Evolutionary conservation across 352 stramenopile genomes (phyloP).

Genomic region (Aphanomyces cochlioides): DNA sequence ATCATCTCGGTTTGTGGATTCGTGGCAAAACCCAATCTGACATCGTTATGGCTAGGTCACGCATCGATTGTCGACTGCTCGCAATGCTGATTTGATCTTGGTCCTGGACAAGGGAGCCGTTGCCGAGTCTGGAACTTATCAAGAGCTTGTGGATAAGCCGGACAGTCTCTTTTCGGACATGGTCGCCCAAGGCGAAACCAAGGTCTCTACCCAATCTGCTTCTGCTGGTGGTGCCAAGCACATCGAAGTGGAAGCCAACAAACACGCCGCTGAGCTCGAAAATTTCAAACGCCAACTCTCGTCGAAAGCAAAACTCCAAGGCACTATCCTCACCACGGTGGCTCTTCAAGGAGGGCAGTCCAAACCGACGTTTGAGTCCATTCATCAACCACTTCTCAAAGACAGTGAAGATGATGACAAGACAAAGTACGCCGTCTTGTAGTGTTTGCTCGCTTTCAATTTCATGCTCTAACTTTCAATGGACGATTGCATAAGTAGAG

Average conservation of each 20-base stretch:
- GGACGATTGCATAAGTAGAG: no score
- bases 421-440: conserved; percentile 1
- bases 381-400: not conserved
- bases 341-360: not conserved
- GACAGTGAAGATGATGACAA: not conserved
- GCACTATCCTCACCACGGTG: not conserved
- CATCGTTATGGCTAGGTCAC: conserved; percentile 40
- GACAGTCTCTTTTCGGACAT: conserved; percentile 82
- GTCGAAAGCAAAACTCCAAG: not conserved
- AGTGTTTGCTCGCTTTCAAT: not conserved
- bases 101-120: conserved; percentile 73
- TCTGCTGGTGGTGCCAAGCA: not conserved
- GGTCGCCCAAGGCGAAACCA: conserved; percentile 36
- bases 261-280: conserved; percentile 15
- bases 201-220: not conserved
- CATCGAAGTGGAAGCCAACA: conserved; percentile 3
- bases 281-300: not conserved
- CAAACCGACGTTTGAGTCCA: not conserved
- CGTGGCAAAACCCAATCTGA: not conserved
- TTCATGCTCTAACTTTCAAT: not conserved
- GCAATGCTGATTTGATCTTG: conserved; percentile 79
- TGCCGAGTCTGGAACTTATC: conserved; percentile 73
- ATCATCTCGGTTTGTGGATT: conserved; percentile 56
- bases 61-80: conserved; percentile 74
- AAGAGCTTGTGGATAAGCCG: conserved; percentile 54